These are phyloP conservation scores for Lichtheimia hyalospora DNA, from an alignment of 371 early-diverging fungal genomes.

Conservation along the genomic window DNA sequence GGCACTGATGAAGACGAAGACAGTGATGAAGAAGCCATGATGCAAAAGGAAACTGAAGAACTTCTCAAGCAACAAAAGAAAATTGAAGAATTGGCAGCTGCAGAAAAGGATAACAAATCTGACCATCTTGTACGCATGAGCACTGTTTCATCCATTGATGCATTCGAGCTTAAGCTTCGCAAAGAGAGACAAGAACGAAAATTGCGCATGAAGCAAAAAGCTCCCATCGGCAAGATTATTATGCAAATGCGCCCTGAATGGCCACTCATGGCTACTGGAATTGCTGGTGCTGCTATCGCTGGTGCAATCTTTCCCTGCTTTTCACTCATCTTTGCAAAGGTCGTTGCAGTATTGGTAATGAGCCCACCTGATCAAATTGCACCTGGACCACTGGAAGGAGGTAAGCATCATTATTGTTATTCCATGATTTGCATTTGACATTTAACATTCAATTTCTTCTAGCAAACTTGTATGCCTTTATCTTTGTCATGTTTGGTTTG, in stretches of 20 bases:
- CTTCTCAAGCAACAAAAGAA: conserved; percentile 10
- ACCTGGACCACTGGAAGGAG: conserved; percentile 40
- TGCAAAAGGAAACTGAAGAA: conserved; percentile 12
- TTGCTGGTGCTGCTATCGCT: conserved; percentile 46
- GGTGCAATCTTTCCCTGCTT: conserved; percentile 48
- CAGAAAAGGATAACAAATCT: conserved; percentile 5
- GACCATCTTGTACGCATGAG: conserved; percentile 19
- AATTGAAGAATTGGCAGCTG: conserved; percentile 6
- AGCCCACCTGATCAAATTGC: conserved; percentile 15
- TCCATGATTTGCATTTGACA: no score
- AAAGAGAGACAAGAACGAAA: conserved; percentile 40
- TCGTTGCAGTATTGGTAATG: conserved; percentile 22
- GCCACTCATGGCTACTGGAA: conserved; percentile 34
- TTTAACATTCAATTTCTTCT: no score
- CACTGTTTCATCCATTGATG: conserved; percentile 18
- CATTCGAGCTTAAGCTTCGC: conserved; percentile 30
- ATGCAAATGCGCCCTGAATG: conserved; percentile 34
- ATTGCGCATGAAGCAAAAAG: conserved; percentile 31
- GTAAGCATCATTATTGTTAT: conserved; percentile 21
- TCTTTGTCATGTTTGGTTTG: conserved; percentile 63
- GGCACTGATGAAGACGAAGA: conserved; percentile 16
- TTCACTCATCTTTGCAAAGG: conserved; percentile 29
- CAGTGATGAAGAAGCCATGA: conserved; percentile 17
- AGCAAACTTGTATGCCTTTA: conserved; percentile 68
- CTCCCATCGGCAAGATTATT: conserved; percentile 38